A percentile compares a stretch with the other conserved stretches of the same genome.
These are phyloP conservation scores for Saccharomyces uvarum DNA, from an alignment of 1,139 yeast genomes.

Conservation along the genomic window DNA sequence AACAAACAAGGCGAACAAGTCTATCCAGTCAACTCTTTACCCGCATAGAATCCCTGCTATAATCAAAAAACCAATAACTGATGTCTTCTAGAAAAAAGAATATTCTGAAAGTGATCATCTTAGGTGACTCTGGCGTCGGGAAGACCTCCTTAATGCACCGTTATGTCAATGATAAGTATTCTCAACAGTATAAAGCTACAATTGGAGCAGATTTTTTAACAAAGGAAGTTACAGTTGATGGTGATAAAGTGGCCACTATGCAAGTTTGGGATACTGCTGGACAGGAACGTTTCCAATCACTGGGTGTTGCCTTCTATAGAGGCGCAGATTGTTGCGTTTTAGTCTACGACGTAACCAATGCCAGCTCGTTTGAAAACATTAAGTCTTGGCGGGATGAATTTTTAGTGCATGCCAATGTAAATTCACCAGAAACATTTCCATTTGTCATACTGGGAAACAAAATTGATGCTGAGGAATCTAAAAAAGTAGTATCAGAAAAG, in stretches of 20 bases:
- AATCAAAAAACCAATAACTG: not conserved
- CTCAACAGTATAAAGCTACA: constrained; percentile 94
- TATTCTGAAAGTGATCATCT: constrained; percentile 82
- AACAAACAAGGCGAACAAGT: not conserved
- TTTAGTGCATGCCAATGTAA: constrained; percentile 82
- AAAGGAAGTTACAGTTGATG: constrained; percentile 80
- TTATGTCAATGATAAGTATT: constrained; percentile 89
- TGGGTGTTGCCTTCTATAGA: constrained; percentile 95
- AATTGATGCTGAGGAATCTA: constrained; percentile 87
- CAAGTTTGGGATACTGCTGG: constrained; percentile 99
- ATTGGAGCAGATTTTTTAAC: constrained; percentile 96
- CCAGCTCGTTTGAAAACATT: constrained; percentile 82
- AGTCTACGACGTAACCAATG: constrained; percentile 89
- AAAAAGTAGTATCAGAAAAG: constrained; percentile 73
- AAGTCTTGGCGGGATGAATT: constrained; percentile 95
- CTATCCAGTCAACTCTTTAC: not conserved
- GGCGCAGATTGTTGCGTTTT: constrained; percentile 98
- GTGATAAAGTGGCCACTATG: constrained; percentile 59
- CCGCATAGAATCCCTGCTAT: not conserved
- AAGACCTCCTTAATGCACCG: constrained; percentile 95
- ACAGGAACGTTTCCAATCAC: constrained; percentile 91
- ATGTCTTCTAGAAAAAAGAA: constrained; percentile 85
- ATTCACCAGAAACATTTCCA: constrained; percentile 91
- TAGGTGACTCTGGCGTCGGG: constrained; percentile 97
- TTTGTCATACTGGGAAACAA: constrained; percentile 92